Conservation (phyloP, 306 rosid species). For the Amphicarpaea edgeworthii region DNA sequence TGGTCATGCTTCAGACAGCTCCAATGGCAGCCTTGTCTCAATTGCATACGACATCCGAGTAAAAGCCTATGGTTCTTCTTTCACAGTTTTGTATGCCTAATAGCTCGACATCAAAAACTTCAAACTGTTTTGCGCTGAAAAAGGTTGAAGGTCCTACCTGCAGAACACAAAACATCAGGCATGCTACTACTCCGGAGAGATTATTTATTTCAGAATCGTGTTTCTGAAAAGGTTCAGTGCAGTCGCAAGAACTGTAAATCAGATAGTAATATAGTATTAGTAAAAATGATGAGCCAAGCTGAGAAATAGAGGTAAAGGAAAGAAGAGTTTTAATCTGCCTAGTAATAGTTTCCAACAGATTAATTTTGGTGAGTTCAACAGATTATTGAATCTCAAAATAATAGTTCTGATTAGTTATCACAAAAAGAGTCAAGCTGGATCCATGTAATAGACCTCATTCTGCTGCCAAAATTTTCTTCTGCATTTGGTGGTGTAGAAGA, state of each 20-base stretch:
- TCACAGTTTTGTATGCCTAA: conserved; percentile 77
- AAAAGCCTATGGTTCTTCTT: conserved; percentile 88
- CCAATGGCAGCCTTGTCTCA: conserved; percentile 38
- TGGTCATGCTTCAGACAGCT: conserved; percentile 15
- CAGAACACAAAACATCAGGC: conserved; percentile 39
- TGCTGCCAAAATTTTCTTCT: background rate
- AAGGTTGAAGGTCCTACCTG: conserved; percentile 99
- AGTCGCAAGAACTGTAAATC: background rate
- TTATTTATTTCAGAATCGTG: background rate
- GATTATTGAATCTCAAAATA: background rate
- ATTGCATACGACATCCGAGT: conserved; percentile 87
- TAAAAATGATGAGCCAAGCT: conserved; percentile 17
- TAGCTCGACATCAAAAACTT: conserved; percentile 94
- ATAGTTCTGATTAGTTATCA: background rate
- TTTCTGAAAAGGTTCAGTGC: background rate
- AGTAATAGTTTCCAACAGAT: background rate
- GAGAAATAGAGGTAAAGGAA: background rate
- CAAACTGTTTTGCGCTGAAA: conserved; percentile 94
- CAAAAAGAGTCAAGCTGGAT: background rate
- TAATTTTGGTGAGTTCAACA: background rate
- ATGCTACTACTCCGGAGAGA: background rate
- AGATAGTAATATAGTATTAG: conserved; percentile 6
- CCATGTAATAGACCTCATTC: background rate
- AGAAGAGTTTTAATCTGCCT: background rate
- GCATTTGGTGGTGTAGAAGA: conserved; percentile 5